These are phyloP conservation scores for Aspergillus biplanus DNA, from an alignment of 495 filamentous ascomycete species.

Conservation along the genomic window DNA sequence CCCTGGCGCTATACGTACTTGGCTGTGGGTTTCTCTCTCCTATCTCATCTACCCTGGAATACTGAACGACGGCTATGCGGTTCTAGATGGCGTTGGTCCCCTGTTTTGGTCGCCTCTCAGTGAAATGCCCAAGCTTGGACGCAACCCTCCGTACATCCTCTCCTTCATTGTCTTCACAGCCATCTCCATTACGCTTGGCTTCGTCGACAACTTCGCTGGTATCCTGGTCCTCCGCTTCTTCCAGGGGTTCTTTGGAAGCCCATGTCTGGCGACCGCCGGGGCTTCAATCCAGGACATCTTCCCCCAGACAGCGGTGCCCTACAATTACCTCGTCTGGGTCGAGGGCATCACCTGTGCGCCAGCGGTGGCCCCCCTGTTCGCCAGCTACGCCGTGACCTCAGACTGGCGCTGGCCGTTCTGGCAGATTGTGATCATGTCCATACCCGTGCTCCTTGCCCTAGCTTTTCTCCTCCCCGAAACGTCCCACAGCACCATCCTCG, in stretches of 20 bases:
- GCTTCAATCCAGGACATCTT: conserved; percentile 57
- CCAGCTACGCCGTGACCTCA: conserved; percentile 37
- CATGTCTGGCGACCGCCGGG: conserved; percentile 54
- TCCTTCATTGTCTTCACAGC: conserved; percentile 50
- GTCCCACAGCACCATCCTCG: conserved; percentile 56
- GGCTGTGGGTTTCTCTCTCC: conserved; percentile 31
- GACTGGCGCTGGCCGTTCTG: conserved; percentile 53
- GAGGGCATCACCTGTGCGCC: conserved; percentile 40
- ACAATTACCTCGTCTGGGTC: conserved; percentile 40
- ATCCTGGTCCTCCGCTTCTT: conserved; percentile 52
- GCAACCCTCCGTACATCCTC: conserved; percentile 49
- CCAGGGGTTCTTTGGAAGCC: conserved; percentile 52
- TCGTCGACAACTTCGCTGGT: conserved; percentile 37
- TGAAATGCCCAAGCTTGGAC: conserved; percentile 50
- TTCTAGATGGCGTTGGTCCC: conserved; percentile 40
- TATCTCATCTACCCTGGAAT: background rate
- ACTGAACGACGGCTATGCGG: background rate
- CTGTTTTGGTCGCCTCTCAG: conserved; percentile 47
- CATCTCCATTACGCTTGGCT: conserved; percentile 36
- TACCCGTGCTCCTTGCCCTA: conserved; percentile 34
- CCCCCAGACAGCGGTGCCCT: conserved; percentile 31
- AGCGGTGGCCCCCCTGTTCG: conserved; percentile 32
- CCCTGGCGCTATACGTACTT: conserved; percentile 57
- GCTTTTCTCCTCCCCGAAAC: conserved; percentile 57
- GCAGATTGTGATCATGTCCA: conserved; percentile 38